Percentiles rank a stretch among this genome's conserved stretches.
phyloP scores from a whole-genome alignment of 2,329 filamentous ascomycete genomes.

The Ophiostoma sp. region DNA sequence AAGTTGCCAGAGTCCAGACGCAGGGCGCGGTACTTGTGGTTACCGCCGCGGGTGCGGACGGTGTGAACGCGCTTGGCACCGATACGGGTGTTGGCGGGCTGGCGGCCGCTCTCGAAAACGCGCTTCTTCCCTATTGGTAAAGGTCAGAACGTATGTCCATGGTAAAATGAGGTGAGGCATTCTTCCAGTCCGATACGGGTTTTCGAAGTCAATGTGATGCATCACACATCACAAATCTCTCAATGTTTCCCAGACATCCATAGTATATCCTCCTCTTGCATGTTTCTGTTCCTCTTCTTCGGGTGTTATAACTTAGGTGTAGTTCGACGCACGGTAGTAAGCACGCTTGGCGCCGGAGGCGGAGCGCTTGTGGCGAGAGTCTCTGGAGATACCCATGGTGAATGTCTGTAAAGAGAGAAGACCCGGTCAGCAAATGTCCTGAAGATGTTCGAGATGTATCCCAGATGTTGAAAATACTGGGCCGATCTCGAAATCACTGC shows the following conservation, averaged over 20 bases:
- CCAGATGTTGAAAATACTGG: background rate
- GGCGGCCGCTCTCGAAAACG: constrained; percentile 99
- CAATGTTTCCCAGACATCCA: background rate
- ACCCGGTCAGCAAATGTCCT: constrained; percentile 9
- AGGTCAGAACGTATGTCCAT: constrained; percentile 69
- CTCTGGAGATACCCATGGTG: constrained; percentile 99
- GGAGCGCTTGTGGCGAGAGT: constrained; percentile 99
- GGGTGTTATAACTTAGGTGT: constrained; percentile 12
- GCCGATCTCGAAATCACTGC: background rate
- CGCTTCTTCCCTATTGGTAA: constrained; percentile 78
- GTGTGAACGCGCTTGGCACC: constrained; percentile 53
- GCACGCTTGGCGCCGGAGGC: constrained; percentile 97
- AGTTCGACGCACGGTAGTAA: constrained; percentile 71
- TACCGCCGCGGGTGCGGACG: constrained; percentile 59
- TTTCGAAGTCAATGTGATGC: constrained; percentile 46
- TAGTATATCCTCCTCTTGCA: constrained; percentile 13
- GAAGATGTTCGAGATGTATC: background rate
- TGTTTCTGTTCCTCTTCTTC: background rate
- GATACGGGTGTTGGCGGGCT: constrained; percentile 99
- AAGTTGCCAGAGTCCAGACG: constrained; percentile 99
- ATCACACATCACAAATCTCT: constrained; percentile 1
- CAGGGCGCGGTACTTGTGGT: constrained; percentile 99
- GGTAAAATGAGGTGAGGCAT: constrained; percentile 23
- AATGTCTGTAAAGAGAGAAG: constrained; percentile 53
- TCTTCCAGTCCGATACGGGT: constrained; percentile 53